Evolutionary conservation across 176 grass and related monocot species (phyloP).

Genomic region (Urochloa ruziziensis): DNA sequence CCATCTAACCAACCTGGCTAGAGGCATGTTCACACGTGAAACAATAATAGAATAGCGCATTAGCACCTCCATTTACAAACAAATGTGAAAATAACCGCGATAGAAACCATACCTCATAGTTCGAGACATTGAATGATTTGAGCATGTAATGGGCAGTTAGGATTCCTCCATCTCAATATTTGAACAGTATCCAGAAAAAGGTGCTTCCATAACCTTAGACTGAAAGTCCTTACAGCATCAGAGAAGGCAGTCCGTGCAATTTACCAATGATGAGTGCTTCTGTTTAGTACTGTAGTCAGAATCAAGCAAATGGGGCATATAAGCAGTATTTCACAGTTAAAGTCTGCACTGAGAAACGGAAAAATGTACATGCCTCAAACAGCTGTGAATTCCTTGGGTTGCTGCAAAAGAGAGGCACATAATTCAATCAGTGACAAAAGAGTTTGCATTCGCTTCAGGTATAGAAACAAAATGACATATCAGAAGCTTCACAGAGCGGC

Average conservation of each 20-base stretch:
- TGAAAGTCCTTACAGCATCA: slow-evolving; percentile 15
- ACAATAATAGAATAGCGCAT: not conserved
- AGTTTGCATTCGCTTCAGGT: not conserved
- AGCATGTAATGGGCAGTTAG: not conserved
- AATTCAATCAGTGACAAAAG: slow-evolving; percentile 4
- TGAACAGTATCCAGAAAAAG: slow-evolving; percentile 9
- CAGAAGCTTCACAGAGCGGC: not conserved
- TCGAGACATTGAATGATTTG: slow-evolving; percentile 1
- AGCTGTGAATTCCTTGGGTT: not conserved
- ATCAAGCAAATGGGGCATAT: slow-evolving; percentile 12
- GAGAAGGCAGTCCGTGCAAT: not conserved
- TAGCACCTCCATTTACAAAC: not conserved
- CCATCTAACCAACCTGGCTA: too few species aligned
- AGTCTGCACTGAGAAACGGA: not conserved
- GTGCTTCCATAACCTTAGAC: not conserved
- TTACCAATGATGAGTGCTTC: not conserved
- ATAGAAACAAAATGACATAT: slow-evolving; percentile 1
- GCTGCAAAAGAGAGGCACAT: not conserved
- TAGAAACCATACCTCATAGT: slow-evolving; percentile 29
- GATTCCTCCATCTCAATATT: not conserved
- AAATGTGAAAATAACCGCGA: not conserved
- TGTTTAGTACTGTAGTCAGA: not conserved
- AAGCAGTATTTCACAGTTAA: not conserved
- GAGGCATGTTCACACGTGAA: too few species aligned
- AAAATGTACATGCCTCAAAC: not conserved